Base-by-base conservation (phyloP, 805 yeast species). In the Suhomyces prunicola region DNA sequence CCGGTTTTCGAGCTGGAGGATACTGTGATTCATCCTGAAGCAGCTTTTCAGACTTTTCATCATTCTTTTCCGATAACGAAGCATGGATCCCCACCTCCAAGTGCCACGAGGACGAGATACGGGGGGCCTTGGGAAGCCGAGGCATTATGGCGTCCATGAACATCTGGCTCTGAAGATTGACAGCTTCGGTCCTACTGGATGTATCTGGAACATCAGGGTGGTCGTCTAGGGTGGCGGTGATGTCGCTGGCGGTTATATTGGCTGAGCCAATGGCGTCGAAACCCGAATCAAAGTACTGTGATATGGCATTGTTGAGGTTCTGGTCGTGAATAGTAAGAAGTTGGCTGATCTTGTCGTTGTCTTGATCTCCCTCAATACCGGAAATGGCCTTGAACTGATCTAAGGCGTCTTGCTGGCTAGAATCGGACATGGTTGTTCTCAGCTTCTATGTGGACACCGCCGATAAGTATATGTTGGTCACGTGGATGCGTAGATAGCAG, bases 231-330 rank as follows among this genome's bases (percentile, higher is more conserved):
- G 17, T 26, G 46, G 31, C 24, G 31, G 27, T 24, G n/a, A 19
- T 23, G 31, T 31, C 46, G 19, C 17, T 23, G 17, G 27, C 29
- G 45, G 39, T 6, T 48, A 42, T 13, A 42, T 42, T 22, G 23
- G 29, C 9, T 17, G 46, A 42, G 17, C 49, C 59, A n/a, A 63
- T 42, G 7, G 62, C 51, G 1, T 67, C 71, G 52, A 74, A 70
- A n/a, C 76, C 76, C 4, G 60, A 52, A 59, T 87, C 92, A 62
- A 85, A 85, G 63, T 77, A 87, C 48, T 82, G 75, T 3, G 86
- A 78, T 31, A 85, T 67, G 1, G 90, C 83, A 44, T 78, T 72
- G 59, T 86, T 88, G 48, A 87, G 62, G 60, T 85, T 78, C 85
- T 85, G 84, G 47, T 82, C 78, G 58, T 83, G 78, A 46, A 79